Conservation (phyloP, 257 asterid species). For the Nicotiana paniculata region DNA sequence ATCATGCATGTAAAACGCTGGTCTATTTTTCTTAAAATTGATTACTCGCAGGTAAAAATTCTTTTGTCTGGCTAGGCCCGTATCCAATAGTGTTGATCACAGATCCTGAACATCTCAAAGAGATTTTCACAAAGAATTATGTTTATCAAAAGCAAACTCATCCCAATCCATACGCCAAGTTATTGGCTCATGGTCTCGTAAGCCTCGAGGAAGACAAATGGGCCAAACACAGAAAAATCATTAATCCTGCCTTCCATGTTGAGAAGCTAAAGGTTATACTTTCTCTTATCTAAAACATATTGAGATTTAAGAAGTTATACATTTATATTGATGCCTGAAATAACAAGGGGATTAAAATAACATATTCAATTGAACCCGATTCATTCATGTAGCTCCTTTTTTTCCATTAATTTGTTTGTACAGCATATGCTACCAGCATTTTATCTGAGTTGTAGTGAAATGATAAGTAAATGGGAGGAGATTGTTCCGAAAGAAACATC, state of each 20-base stretch:
- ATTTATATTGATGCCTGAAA: not conserved
- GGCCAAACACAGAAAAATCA: slow-evolving; percentile 54
- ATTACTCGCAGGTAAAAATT: slow-evolving; percentile 32
- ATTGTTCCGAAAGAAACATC: slow-evolving; percentile 14
- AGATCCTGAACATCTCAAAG: slow-evolving; percentile 44
- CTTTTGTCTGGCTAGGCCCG: slow-evolving; percentile 52
- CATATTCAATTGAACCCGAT: too few species aligned
- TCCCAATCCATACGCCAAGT: slow-evolving; percentile 31
- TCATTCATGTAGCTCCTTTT: too few species aligned
- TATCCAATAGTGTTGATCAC: slow-evolving; percentile 28
- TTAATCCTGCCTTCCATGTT: slow-evolving; percentile 55
- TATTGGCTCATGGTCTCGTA: slow-evolving; percentile 32
- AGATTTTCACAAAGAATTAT: slow-evolving; percentile 26
- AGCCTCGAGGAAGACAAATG: slow-evolving; percentile 38
- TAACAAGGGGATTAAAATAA: too few species aligned
- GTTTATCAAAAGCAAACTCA: slow-evolving; percentile 20
- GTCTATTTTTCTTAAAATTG: not conserved
- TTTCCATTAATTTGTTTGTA: not conserved
- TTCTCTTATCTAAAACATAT: too few species aligned
- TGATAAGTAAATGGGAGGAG: slow-evolving; percentile 37
- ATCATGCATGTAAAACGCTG: too few species aligned
- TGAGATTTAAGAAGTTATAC: too few species aligned
- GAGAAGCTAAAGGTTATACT: slow-evolving; percentile 24
- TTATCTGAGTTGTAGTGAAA: slow-evolving; percentile 25
- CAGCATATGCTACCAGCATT: slow-evolving; percentile 46